Base-by-base conservation (phyloP, 306 rosid species). In the Vachellia collinsii region DNA sequence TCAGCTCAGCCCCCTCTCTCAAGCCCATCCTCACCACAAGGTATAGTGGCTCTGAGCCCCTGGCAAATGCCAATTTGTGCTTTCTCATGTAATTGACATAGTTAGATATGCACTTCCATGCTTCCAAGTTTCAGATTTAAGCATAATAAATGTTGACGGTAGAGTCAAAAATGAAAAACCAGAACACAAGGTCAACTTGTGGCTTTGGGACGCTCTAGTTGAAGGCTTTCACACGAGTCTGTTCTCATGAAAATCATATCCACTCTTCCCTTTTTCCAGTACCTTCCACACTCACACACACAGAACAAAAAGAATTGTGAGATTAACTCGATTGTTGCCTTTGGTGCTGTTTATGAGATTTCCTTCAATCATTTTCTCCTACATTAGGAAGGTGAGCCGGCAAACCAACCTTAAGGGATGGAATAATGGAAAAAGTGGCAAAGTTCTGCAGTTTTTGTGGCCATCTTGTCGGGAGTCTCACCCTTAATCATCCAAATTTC, bases 1-100 rank as follows among this genome's bases (percentile, higher is more conserved):
- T 75, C 98, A 91, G 87, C 92, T 92, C 66, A 88, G 72, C 81
- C 76, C 94, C 34, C 86, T 88, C 4, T 87, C 94, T 43, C 87
- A 70, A 71, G 41, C 88, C 39, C 66, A 43, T 70, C 86, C 72
- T 74, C 75, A 81, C 79, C 81, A 79, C 34, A 87, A 94, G 97
- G 99, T 94, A 83, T 76, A 17, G 36, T 23, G 81, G 63, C 68
- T 79, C 84, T 51, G 42, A 12, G 41, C 29, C n/a, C 23, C n/a
- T 62, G 44, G 48, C 72, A 20, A 5, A 47, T 79, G 50, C 74
- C 19, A 77, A 66, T 4, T 7, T 63, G 54, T 62, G 43, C 50
- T 42, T 78, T 48, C 3, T 10, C 47, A 63, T 64, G 6, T 65
- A 37, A 39, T 54, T 62, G 81, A 20, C 43, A 54, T 39, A 46